Evolutionary conservation across 345 rosid species (phyloP).

Genomic region (Reutealis trisperma): DNA sequence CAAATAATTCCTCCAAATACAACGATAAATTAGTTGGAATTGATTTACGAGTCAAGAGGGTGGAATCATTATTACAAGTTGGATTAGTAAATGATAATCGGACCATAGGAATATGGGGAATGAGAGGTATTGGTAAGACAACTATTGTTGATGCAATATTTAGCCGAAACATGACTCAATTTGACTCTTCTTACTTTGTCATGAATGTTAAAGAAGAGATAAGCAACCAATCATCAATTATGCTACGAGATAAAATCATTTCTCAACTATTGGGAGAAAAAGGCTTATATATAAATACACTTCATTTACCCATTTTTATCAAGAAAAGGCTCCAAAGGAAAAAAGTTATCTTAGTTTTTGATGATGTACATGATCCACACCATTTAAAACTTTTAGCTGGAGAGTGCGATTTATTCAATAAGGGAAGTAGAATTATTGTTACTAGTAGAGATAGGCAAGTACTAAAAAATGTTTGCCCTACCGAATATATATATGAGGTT

Average conservation of each 20-base stretch:
- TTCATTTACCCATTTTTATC: too few species aligned
- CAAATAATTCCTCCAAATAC: background rate
- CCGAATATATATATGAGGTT: background rate
- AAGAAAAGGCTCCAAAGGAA: too few species aligned
- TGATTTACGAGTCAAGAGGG: background rate
- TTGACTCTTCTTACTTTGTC: background rate
- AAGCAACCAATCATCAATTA: too few species aligned
- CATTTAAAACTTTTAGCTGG: background rate
- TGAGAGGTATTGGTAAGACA: background rate
- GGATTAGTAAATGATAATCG: background rate
- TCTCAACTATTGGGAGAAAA: too few species aligned
- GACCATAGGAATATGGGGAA: background rate
- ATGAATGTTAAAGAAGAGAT: too few species aligned
- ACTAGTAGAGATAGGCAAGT: conserved; percentile 1
- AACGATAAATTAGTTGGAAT: background rate
- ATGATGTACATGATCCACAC: background rate
- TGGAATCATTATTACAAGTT: background rate
- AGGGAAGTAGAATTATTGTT: conserved; percentile 7
- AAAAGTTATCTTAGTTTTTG: background rate
- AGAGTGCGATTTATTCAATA: background rate
- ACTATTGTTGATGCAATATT: background rate
- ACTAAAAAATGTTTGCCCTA: background rate
- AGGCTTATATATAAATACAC: too few species aligned
- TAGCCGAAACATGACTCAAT: background rate
- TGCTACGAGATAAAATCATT: too few species aligned